These are phyloP conservation scores for Tuber calosporum DNA, from an alignment of 495 filamentous ascomycete genomes.

Conservation along the genomic window DNA sequence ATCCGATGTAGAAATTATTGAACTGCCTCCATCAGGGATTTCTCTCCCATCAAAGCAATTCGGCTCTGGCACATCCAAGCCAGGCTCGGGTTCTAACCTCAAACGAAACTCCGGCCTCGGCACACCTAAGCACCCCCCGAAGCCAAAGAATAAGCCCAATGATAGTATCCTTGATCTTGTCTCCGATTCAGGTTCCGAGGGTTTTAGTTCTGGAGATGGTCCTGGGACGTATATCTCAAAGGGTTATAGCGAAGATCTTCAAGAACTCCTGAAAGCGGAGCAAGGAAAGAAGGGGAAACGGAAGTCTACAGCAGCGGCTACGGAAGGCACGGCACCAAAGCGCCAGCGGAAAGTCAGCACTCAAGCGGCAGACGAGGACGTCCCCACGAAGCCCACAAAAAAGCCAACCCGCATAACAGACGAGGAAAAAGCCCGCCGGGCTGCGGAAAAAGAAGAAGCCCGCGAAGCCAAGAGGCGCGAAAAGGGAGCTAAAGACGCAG, in stretches of 20 bases:
- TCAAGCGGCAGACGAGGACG: slow-evolving; percentile 1
- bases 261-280: background rate
- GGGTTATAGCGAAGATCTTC: slow-evolving; percentile 9
- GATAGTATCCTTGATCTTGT: background rate
- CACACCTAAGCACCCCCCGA: background rate
- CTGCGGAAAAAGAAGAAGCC: slow-evolving; percentile 20
- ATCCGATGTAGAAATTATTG: background rate
- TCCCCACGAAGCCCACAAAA: background rate
- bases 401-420: slow-evolving; percentile 20
- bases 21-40: background rate
- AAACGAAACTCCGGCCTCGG: background rate
- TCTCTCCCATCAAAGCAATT: background rate
- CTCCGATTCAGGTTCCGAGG: background rate
- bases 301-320: background rate
- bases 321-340: slow-evolving; percentile 2
- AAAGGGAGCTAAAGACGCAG: slow-evolving; percentile 48
- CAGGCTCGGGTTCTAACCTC: background rate
- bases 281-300: background rate
- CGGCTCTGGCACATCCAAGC: background rate
- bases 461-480: slow-evolving; percentile 15
- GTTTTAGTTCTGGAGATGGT: background rate
- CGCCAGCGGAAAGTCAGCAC: slow-evolving; percentile 7
- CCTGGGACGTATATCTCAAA: background rate
- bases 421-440: slow-evolving; percentile 24
- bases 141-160: background rate